These are phyloP conservation scores for Colletotrichum simmondsii DNA, from an alignment of 2,329 filamentous ascomycete genomes.

Conservation along the genomic window DNA sequence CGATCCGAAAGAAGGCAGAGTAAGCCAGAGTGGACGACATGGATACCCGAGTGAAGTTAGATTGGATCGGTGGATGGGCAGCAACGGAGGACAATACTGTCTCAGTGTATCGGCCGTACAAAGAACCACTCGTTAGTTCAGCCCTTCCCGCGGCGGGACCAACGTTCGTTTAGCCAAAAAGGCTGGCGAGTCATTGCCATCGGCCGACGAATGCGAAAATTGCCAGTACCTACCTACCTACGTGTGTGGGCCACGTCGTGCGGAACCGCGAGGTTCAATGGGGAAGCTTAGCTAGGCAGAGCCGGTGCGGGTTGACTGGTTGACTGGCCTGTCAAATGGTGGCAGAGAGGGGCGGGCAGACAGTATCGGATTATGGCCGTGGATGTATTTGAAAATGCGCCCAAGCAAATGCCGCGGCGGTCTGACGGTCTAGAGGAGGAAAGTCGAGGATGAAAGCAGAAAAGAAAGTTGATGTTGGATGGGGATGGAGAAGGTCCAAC, in stretches of 20 bases:
- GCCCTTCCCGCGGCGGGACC: conserved; percentile 2
- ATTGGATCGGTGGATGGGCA: background rate
- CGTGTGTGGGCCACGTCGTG: background rate
- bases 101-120: conserved; percentile 9
- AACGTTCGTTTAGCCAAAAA: background rate
- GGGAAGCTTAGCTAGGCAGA: conserved; percentile 4
- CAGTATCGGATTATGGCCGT: conserved; percentile 2
- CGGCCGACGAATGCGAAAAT: conserved; percentile 9
- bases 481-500: background rate
- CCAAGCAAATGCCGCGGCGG: background rate
- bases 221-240: background rate
- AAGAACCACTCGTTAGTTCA: background rate
- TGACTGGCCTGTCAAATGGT: conserved; percentile 20
- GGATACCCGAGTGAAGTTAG: background rate
- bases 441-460: background rate
- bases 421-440: background rate
- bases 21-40: background rate
- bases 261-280: background rate
- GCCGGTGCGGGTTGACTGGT: background rate
- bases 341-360: background rate
- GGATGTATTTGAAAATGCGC: background rate
- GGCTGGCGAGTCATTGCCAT: background rate
- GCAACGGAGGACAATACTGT: background rate
- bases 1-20: conserved; percentile 1
- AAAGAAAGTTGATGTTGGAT: conserved; percentile 26